Percentiles rank a stretch among this genome's conserved stretches.
Conservation (phyloP, 1,284 basidiomycete species). For the Irpex sp. region DNA sequence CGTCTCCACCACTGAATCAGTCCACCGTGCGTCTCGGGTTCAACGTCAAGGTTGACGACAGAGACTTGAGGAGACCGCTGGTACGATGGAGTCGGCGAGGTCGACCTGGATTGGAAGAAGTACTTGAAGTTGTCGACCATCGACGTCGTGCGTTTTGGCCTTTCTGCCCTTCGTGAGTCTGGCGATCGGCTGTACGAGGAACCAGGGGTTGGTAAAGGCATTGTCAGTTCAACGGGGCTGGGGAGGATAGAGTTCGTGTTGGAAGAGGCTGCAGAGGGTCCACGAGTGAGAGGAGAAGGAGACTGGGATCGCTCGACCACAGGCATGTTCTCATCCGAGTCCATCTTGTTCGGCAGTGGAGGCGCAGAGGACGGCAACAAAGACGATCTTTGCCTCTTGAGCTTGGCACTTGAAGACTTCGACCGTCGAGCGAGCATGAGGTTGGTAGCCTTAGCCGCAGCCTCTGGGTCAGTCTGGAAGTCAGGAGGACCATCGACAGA, state of each 20-base stretch:
- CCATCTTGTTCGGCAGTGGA: slow-evolving; percentile 13
- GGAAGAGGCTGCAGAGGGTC: slow-evolving; percentile 38
- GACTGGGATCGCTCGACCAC: slow-evolving; percentile 25
- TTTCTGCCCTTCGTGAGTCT: slow-evolving; percentile 18
- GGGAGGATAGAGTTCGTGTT: slow-evolving; percentile 28
- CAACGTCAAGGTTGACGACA: slow-evolving; percentile 16
- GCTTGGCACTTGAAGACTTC: slow-evolving; percentile 30
- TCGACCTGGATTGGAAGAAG: slow-evolving; percentile 33
- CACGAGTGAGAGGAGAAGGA: slow-evolving; percentile 43
- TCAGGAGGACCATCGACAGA: slow-evolving; percentile 25
- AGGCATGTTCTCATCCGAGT: slow-evolving; percentile 9
- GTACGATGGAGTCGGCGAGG: slow-evolving; percentile 17
- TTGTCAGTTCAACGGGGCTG: slow-evolving; percentile 29
- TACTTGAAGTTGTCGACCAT: slow-evolving; percentile 45
- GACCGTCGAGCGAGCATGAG: slow-evolving; percentile 18
- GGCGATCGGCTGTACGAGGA: slow-evolving; percentile 19
- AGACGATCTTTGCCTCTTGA: slow-evolving; percentile 39
- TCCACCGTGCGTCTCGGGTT: slow-evolving; percentile 27
- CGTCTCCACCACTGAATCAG: slow-evolving; percentile 41
- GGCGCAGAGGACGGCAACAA: slow-evolving; percentile 22
- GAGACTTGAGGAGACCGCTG: slow-evolving; percentile 15
- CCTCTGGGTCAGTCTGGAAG: slow-evolving; percentile 9
- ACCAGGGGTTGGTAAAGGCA: slow-evolving; percentile 21
- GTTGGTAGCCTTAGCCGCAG: slow-evolving; percentile 3
- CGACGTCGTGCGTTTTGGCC: slow-evolving; percentile 41